phyloP scores from a whole-genome alignment of 2,329 filamentous ascomycete species.

The Aspergillus flavus region DNA sequence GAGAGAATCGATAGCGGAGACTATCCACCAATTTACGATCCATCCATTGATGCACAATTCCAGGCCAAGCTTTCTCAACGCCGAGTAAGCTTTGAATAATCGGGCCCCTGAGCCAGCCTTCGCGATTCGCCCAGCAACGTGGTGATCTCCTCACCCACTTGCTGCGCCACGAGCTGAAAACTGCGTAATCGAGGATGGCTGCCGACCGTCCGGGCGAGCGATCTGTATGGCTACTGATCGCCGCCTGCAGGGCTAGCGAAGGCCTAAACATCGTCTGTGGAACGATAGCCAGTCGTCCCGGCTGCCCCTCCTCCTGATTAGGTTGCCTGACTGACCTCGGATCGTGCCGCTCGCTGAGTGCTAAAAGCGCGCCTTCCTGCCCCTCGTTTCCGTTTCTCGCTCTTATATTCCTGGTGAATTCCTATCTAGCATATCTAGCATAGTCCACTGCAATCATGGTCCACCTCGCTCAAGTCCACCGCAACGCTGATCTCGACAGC shows the following conservation, averaged over 20 bases:
- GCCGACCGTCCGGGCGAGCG: neutral
- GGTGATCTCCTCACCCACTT: slow-evolving; percentile 5
- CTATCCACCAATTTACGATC: slow-evolving; percentile 8
- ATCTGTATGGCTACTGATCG: slow-evolving; percentile 5
- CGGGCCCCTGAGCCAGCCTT: neutral
- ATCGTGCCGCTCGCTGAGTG: neutral
- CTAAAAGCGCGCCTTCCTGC: slow-evolving; percentile 6
- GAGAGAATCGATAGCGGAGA: slow-evolving; percentile 4
- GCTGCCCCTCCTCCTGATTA: neutral
- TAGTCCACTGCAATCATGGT: slow-evolving; percentile 36
- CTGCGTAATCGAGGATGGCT: neutral
- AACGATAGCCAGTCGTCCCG: neutral
- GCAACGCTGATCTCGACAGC: slow-evolving; percentile 37
- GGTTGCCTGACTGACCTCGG: slow-evolving; percentile 1
- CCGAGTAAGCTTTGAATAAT: slow-evolving; percentile 20
- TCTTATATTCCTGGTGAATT: neutral
- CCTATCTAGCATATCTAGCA: neutral
- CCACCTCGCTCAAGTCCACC: slow-evolving; percentile 44
- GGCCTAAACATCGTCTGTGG: slow-evolving; percentile 1
- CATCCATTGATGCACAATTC: slow-evolving; percentile 2
- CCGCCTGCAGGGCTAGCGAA: neutral
- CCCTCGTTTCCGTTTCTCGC: neutral
- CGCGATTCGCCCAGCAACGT: slow-evolving; percentile 14
- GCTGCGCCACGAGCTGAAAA: neutral
- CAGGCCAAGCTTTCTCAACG: slow-evolving; percentile 23